Evolutionary conservation across 2,329 filamentous ascomycete genomes (phyloP).

Genomic region (Tolypocladium nubicola): DNA sequence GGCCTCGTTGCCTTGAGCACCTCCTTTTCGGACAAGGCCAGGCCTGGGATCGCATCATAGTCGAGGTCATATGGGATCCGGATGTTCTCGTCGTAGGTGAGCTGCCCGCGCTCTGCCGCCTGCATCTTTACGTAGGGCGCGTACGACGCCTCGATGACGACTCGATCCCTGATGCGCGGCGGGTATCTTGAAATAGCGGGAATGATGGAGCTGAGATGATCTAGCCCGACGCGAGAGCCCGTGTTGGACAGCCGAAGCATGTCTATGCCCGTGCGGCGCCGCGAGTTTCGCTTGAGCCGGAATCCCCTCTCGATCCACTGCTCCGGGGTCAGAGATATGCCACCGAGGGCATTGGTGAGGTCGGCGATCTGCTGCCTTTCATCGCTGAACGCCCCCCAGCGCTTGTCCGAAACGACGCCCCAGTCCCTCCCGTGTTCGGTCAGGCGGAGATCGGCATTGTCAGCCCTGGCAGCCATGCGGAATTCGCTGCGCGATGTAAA

Average conservation of each 20-base stretch:
- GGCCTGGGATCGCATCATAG: slow-evolving; percentile 60
- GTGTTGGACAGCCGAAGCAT: slow-evolving; percentile 60
- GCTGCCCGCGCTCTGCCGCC: slow-evolving; percentile 50
- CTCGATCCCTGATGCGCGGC: slow-evolving; percentile 51
- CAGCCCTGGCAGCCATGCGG: slow-evolving; percentile 80
- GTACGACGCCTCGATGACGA: slow-evolving; percentile 75
- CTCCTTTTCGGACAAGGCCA: slow-evolving; percentile 71
- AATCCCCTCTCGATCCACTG: slow-evolving; percentile 65
- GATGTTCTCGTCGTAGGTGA: slow-evolving; percentile 68
- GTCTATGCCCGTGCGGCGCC: slow-evolving; percentile 64
- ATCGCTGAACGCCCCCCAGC: slow-evolving; percentile 62
- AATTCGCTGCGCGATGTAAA: slow-evolving; percentile 95
- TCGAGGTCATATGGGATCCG: slow-evolving; percentile 64
- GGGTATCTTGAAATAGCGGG: slow-evolving; percentile 45
- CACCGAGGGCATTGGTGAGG: slow-evolving; percentile 50
- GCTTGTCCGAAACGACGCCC: slow-evolving; percentile 66
- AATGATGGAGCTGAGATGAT: slow-evolving; percentile 46
- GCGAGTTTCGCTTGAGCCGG: slow-evolving; percentile 53
- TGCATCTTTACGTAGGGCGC: slow-evolving; percentile 77
- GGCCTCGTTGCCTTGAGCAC: slow-evolving; percentile 61
- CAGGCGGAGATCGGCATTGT: slow-evolving; percentile 85
- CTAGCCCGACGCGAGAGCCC: slow-evolving; percentile 29
- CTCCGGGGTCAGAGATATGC: slow-evolving; percentile 45
- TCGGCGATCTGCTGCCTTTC: slow-evolving; percentile 57
- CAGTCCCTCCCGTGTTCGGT: slow-evolving; percentile 67